These are phyloP conservation scores for Oryza punctata DNA, from an alignment of 176 grass and related monocot genomes.

Conservation along the genomic window DNA sequence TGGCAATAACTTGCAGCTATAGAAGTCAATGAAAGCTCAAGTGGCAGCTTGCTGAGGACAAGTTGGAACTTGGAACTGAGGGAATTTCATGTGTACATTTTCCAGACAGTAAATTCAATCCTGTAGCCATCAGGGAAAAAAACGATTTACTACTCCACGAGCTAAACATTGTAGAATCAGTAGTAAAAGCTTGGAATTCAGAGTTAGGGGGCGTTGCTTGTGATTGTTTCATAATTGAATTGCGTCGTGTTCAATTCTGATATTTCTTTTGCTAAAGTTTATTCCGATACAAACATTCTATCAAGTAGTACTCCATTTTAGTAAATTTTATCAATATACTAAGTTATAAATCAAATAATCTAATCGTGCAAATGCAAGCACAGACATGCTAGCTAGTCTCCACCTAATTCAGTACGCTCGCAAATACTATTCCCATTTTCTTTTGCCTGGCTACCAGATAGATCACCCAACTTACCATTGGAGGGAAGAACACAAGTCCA, in stretches of 20 bases:
- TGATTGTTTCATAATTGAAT: not conserved
- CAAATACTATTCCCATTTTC: not conserved
- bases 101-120: not conserved
- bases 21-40: not conserved
- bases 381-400: conserved; percentile 29
- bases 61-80: not conserved
- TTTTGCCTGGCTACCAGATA: not conserved
- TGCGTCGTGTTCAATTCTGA: not conserved
- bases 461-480: not conserved
- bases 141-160: not conserved
- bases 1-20: not conserved
- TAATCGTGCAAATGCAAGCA: not conserved
- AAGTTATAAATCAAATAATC: not conserved
- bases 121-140: not conserved
- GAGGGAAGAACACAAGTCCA: conserved; percentile 37
- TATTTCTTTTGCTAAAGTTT: not conserved
- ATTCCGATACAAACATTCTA: not conserved
- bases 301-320: not conserved
- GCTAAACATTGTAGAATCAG: not conserved
- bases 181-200: not conserved
- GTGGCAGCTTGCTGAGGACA: not conserved
- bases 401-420: not conserved
- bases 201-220: not conserved
- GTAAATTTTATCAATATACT: not conserved
- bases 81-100: not conserved